Percentiles rank a stretch among this genome's conserved stretches.
Conservation (phyloP, 495 filamentous ascomycete species). For the Amphirosellinia nigrospora region DNA sequence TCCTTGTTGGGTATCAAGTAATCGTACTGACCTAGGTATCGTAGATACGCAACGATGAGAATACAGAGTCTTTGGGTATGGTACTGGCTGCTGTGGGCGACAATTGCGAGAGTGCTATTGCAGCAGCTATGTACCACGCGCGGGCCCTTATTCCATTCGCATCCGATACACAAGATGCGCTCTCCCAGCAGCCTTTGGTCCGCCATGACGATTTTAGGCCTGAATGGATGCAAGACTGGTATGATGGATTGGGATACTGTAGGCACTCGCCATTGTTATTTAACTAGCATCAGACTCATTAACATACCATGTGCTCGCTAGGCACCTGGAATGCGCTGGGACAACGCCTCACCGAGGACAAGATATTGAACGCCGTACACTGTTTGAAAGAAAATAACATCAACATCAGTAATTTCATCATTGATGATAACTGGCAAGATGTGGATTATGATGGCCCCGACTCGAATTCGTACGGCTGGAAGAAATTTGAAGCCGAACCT, state of each 20-base stretch:
- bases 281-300: not conserved
- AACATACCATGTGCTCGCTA: conserved; percentile 25
- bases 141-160: conserved; percentile 65
- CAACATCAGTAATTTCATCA: conserved; percentile 80
- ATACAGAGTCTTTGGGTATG: conserved; percentile 56
- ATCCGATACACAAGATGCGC: conserved; percentile 31
- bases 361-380: conserved; percentile 76
- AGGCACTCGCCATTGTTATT: conserved; percentile 29
- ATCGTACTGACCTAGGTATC: conserved; percentile 7
- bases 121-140: conserved; percentile 85
- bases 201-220: conserved; percentile 58
- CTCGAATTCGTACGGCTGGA: conserved; percentile 62
- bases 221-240: conserved; percentile 86
- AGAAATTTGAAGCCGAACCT: conserved; percentile 82
- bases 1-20: conserved; percentile 2
- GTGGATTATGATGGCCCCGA: conserved; percentile 58
- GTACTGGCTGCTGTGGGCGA: conserved; percentile 76
- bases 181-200: conserved; percentile 47
- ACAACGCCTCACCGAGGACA: conserved; percentile 78
- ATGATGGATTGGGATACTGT: conserved; percentile 78
- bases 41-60: conserved; percentile 68
- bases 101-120: conserved; percentile 76
- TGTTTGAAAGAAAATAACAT: conserved; percentile 73
- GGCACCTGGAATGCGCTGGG: conserved; percentile 95
- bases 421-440: conserved; percentile 97